Base-by-base conservation (phyloP, 345 rosid genomes). In the Theobroma cacao region DNA sequence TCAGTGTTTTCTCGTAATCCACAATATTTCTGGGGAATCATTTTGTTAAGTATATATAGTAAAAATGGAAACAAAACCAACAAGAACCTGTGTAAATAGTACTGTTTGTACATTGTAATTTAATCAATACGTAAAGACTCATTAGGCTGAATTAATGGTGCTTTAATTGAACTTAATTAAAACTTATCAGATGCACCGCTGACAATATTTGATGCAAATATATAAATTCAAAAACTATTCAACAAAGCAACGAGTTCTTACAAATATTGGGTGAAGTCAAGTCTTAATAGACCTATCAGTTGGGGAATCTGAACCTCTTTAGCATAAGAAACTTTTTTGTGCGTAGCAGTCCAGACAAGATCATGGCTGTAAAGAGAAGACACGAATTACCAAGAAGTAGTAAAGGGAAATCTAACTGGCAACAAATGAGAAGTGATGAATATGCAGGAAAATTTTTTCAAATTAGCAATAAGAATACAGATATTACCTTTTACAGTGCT, bases 401-500 rank as follows among this genome's bases (percentile, higher is more conserved):
- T 67, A 76, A 67, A 82, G 53, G 80, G 61, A 79, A 73, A 17
- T 33, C 36, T 33, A 31, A 62, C 56, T 20, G 79, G 34, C 31
- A 56, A 78, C 68, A 48, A 47, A 65, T 20, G 60, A 71, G 22
- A 71, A 48, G 65, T 64, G 52, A 47, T n/a, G 36, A n/a, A 24
- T 47, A 50, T 65, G 52, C 28, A 71, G 75, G 14, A 65, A 82
- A 80, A 61, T 40, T 48, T 71, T 47, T 77, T 45, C 58, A 82
- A 77, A 60, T 76, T 41, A 79, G 26, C 67, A 82, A 80, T 70
- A 81, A 79, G 79, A 85, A 85, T 80, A 84, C 83, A 87, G 85
- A 79, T 74, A 60, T 82, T 76, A 85, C 85, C 89, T 91, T 88
- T 91, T 81, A 72, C 84, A 77, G 74, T 82, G 53, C 85, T 75